Percentiles rank a stretch among this genome's conserved stretches.
phyloP scores from a whole-genome alignment of 2,329 filamentous ascomycete genomes.

The Parascedosporium putredinis region DNA sequence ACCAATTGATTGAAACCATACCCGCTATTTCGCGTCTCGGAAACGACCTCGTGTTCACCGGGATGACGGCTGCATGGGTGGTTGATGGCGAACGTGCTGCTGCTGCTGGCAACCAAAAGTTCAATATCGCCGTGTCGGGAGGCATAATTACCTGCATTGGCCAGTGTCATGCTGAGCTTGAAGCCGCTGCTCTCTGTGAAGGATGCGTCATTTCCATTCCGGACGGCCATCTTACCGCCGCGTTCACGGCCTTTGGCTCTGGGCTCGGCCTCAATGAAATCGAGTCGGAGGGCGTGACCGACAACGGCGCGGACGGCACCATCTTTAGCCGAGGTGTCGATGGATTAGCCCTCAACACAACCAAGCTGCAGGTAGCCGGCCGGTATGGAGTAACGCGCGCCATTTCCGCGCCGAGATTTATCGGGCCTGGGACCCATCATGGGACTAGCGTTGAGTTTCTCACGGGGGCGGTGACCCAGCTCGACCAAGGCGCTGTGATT shows the following conservation, averaged over 20 bases:
- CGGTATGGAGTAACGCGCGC: constrained; percentile 49
- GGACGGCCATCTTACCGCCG: constrained; percentile 48
- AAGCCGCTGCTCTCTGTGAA: constrained; percentile 8
- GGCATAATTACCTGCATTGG: constrained; percentile 50
- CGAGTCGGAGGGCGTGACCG: constrained; percentile 42
- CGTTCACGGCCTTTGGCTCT: constrained; percentile 51
- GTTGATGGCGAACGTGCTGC: constrained; percentile 2
- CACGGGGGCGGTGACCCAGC: constrained; percentile 34
- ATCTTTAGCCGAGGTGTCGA: constrained; percentile 49
- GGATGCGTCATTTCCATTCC: constrained; percentile 29
- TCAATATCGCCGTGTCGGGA: constrained; percentile 33
- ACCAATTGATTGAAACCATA: constrained; percentile 29
- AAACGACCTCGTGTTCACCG: constrained; percentile 42
- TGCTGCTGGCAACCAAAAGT: constrained; percentile 21
- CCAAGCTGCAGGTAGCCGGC: constrained; percentile 42
- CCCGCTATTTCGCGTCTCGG: no score
- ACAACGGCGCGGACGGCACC: constrained; percentile 35
- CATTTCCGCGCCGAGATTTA: constrained; percentile 41
- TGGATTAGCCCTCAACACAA: constrained; percentile 42
- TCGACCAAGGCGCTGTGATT: constrained; percentile 41
- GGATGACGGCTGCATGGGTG: constrained; percentile 28
- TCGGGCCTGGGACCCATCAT: constrained; percentile 30
- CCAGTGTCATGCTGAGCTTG: constrained; percentile 33
- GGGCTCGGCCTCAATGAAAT: constrained; percentile 54
- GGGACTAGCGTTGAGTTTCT: constrained; percentile 50